Evolutionary conservation across 805 yeast genomes (phyloP), one percentile per base, ranked within the genome.

Genomic region (Alloascoidea hylecoeti): DNA sequence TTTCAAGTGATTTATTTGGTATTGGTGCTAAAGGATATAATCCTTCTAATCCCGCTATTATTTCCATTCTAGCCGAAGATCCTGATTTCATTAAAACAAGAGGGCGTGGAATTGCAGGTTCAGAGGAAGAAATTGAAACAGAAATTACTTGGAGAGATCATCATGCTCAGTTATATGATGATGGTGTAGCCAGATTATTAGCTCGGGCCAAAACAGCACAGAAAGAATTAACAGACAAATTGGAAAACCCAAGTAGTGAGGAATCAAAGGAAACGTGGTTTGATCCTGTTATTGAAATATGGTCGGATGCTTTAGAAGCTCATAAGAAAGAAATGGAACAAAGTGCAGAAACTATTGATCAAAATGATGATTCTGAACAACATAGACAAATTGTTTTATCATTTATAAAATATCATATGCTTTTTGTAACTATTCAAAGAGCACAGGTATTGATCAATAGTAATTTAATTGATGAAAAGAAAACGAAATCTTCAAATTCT

Each of bases 301-400:
- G 94, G 88, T 75, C 75, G 39, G 80, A 77, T 36, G 72, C 82
- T 1, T 63, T 76, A 40, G 78, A 70, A 28, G 55, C 68, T 19
- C 89, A 83, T 48, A 61, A 61, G 38, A 60, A 59, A 13, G 76
- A 71, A 46, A 63, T 78, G 46, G 68, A 66, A 4, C 68, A 72
- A 43, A 58, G 53, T 36, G 52, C 51, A 19, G 40, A 49, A 1
- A 52, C 52, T 15, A 69, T 66, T 36, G 61, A 56, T 32, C 56
- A 51, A 16, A 78, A 70, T 39, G 70, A 66, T 35, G 75, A 71
- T 37, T 72, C 67, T 39, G 71, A 70, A 36, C 85, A 84, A 53
- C 73, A 78, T 46, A 70, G 78, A 42, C 83, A 86, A 49, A 75
- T 89, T 44, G 57, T 86, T 34, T 60, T 74, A 40, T 81, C 96